Base-by-base conservation (phyloP, 495 filamentous ascomycete species). In the Daldinia vernicosa region DNA sequence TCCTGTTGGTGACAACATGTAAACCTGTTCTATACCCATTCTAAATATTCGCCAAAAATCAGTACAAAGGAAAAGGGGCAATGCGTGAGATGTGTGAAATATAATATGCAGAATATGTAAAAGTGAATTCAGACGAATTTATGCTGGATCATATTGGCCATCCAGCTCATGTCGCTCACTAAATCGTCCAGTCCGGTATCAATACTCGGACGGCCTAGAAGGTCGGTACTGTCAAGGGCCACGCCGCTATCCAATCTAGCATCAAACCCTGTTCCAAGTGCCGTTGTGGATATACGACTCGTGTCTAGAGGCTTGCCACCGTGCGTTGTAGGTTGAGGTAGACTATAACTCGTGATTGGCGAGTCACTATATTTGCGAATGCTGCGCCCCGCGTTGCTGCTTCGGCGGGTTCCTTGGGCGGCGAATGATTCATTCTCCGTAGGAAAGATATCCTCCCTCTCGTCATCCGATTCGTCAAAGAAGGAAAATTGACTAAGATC, bases 141-240 rank as follows among this genome's bases (percentile, higher is more conserved):
- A 32, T 50, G 71, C 19, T 74, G 70, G 60, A 83, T 81, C 27
- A 79, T 71, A 47, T 77, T 73, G n/a, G 77, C 80, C 78, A 84
- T 81, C 82, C 81, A 85, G 28, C 80, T 79, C 67, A 83, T 58
- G 68, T 84, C 82, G 47, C 47, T 80, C 15, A 83, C 76, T 19
- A 85, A 58, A 32, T 84, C 81, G 14, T 80, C 79, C 35, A 84
- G 66, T 17, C 81, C 80, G 2, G 79, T 67, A 50, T 81, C 78
- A 7, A 81, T 74, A 9, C 76, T 75, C 14, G 77, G 77, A 22
- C 75, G 78, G 39, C 65, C 60, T 15, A 80, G 74, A 56, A 81
- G 66, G 43, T 61, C 58, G 4, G 70, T 75, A 7, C 69, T 73
- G n/a, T 67, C 72, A 6, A 72, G 54, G 7, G 76, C 64, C 3